Evolutionary conservation across 225 moss, liverwort and hornwort species (phyloP).

Genomic region (Asterella californica): DNA sequence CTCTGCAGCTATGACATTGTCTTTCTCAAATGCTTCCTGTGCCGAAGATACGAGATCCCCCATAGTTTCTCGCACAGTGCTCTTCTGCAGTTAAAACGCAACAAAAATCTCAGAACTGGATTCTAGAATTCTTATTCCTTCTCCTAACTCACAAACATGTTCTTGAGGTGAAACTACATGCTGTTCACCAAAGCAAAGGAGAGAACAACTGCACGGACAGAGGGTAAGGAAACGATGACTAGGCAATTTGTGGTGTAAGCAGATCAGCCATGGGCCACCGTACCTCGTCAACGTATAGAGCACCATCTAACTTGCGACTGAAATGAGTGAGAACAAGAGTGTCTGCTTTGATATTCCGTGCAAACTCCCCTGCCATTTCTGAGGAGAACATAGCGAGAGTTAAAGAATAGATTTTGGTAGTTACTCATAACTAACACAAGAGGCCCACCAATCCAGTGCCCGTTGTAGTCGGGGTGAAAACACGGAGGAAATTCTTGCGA

Average conservation of each 20-base stretch:
- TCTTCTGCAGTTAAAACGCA: conserved; percentile 47
- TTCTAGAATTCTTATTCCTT: too few species aligned
- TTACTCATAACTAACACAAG: not conserved
- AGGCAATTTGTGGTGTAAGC: not conserved
- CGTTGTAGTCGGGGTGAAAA: too few species aligned
- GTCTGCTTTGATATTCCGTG: conserved; percentile 64
- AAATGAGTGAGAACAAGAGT: conserved; percentile 95
- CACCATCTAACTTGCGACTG: conserved; percentile 90
- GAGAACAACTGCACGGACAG: not conserved
- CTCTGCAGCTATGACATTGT: conserved; percentile 73
- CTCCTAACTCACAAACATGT: too few species aligned
- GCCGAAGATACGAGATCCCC: conserved; percentile 63
- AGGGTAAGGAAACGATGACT: not conserved
- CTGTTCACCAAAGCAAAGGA: not conserved
- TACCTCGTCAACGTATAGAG: conserved; percentile 69
- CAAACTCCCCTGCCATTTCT: conserved; percentile 91
- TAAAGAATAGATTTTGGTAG: not conserved
- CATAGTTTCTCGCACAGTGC: conserved; percentile 57
- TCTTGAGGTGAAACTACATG: not conserved
- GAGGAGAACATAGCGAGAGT: not conserved
- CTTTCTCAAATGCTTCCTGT: conserved; percentile 60
- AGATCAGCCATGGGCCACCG: conserved; percentile 1
- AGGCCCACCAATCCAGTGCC: too few species aligned
- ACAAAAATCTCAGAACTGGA: not conserved
- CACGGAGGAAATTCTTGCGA: not conserved